Evolutionary conservation across 2,329 filamentous ascomycete species (phyloP), one percentile per base, ranked within the genome.

Genomic region (Exophiala lecanii-corni): DNA sequence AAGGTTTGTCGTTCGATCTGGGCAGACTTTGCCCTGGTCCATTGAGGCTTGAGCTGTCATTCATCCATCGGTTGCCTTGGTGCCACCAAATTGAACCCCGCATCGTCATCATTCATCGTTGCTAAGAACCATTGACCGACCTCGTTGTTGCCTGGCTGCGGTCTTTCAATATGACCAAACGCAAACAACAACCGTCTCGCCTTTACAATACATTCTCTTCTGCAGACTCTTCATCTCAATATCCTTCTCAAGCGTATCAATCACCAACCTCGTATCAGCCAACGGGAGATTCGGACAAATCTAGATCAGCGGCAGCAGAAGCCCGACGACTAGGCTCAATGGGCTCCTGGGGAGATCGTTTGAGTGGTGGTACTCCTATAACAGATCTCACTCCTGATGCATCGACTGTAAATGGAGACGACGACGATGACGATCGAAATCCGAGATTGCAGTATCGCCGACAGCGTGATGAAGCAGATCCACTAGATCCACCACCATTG

Each of bases 341-440:
- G 35, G 48, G 45, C 25, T 51, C 47, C 25, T 54, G 51, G 51
- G 45, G 40, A 12, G 50, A 53, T 34, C 48, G 43, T 16, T 53
- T 50, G 19, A 37, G 39, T 6, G 47, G 50, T 21, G 42, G 42
- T 12, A 53, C 50, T 10, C 47, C 50, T 4, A 32, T 42, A n/a
- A 49, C 47, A 13, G 38, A 49, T 38, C 33, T 13, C 9, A 53
- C 50, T 5, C 50, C 50, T 15, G 18, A 41, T 10, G 44, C 44
- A 10, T 53, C 50, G 20, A 48, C 47, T 1, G 42, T 50, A 9
- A 21, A 40, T 18, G 37, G 15, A n/a, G 30, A 30, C 9, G 47
- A 50, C 19, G 47, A 38, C 18, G 36, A 39, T 10, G 49, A 47
- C 31, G 36, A 26, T 23, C 37, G 36, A 2, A 2, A 15, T 20